A percentile compares a stretch with the other conserved stretches of the same genome.
These are phyloP conservation scores for Betula pendula DNA, from an alignment of 306 rosid species.

Conservation along the genomic window DNA sequence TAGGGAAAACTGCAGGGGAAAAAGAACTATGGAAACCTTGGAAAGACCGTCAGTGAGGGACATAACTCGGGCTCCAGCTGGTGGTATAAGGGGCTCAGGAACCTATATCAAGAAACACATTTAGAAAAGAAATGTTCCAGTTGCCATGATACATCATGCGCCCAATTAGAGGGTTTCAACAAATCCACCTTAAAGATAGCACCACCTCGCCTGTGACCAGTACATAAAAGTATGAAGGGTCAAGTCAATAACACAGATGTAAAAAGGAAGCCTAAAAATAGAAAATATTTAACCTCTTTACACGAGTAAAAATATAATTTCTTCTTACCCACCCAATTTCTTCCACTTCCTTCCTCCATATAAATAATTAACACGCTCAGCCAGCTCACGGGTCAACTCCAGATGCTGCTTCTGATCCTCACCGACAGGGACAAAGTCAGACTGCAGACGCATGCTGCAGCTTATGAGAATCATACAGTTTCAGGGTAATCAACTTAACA, in stretches of 20 bases:
- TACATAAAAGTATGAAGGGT: conserved; percentile 31
- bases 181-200: conserved; percentile 73
- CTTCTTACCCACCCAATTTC: conserved; percentile 93
- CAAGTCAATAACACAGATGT: conserved; percentile 24
- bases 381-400: conserved; percentile 92
- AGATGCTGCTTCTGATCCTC: conserved; percentile 99
- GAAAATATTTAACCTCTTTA: conserved; percentile 2
- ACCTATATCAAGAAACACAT: conserved; percentile 53
- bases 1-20: background rate
- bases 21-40: conserved; percentile 52
- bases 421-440: conserved; percentile 94
- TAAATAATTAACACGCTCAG: conserved; percentile 81
- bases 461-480: conserved; percentile 41
- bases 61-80: conserved; percentile 94
- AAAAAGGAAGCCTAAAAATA: conserved; percentile 22
- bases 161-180: conserved; percentile 27
- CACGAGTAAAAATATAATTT: conserved; percentile 19
- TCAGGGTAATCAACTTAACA: conserved; percentile 24
- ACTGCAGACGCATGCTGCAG: conserved; percentile 59
- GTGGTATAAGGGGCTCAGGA: conserved; percentile 96
- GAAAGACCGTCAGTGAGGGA: conserved; percentile 92
- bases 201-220: conserved; percentile 81
- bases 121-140: conserved; percentile 13
- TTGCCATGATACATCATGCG: conserved; percentile 28
- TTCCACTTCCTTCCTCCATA: conserved; percentile 98